Base-by-base conservation (phyloP, 75 land plant species). In the Sequoia sempervirens region DNA sequence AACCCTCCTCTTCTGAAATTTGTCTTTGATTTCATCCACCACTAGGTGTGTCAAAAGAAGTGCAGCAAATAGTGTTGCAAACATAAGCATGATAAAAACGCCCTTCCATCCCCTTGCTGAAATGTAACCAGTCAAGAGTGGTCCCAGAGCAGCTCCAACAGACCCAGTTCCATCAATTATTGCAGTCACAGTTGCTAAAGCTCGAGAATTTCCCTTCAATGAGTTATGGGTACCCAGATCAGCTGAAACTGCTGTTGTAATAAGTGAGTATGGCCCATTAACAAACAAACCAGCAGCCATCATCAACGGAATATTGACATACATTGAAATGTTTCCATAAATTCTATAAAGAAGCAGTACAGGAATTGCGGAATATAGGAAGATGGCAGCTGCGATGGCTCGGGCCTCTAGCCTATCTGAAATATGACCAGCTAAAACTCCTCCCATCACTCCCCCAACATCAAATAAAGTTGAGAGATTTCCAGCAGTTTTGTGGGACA, bases 121-220 rank as follows among this genome's bases (percentile, higher is more conserved):
- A 26, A 94, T 68, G 82, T 86, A 90, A 2, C 97, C 97, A 34
- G 97, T 95, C 5, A 95, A 81, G 37, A 95, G 87, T 43, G 97
- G 97, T 6, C 97, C 97, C 43, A 95, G 38, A 50, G 97, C 95
- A 32, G 97, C 97, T 3, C 97, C 97, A 76, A 91, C 85, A n/a
- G 97, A 95, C 41, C 97, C 97, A 30, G 97, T 95, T 4, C 97
- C 97, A 83, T 95, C 97, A 61, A 95, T 95, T 30, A 95, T 95
- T 43, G 97, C 97, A 58, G 97, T 93, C 6, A 95, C 97, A 41
- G 97, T 95, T 30, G 97, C 97, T 82, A 95, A 52, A 56, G 97
- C 97, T 69, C 93, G 83, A 28, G 93, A 89, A 72, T 92, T 88
- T 6, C 96, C 97, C 80, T 87, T 95, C 45, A 95, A 86, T 40